A percentile compares a stretch with the other conserved stretches of the same genome.
These are phyloP conservation scores for Gastrolobium bilobum DNA, from an alignment of 306 rosid genomes.

Conservation along the genomic window DNA sequence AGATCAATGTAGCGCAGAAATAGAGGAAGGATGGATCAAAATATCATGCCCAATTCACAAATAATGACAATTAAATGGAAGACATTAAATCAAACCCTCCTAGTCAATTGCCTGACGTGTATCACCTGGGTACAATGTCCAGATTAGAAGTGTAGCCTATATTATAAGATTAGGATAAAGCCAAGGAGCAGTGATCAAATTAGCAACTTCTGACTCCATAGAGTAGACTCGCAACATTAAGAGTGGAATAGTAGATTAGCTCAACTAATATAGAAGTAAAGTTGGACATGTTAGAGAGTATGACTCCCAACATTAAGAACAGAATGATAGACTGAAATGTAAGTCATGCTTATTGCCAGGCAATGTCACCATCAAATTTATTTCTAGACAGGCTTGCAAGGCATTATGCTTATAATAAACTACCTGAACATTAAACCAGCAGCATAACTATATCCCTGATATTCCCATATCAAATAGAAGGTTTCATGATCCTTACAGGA, in stretches of 20 bases:
- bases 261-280: conserved; percentile 1
- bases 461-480: conserved; percentile 21
- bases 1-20: conserved; percentile 20
- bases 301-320: conserved; percentile 22
- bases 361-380: conserved; percentile 7
- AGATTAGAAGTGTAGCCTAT: conserved; percentile 18
- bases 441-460: conserved; percentile 10
- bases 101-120: background rate
- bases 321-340: conserved; percentile 13
- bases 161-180: conserved; percentile 18
- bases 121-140: conserved; percentile 26
- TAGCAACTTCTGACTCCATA: conserved; percentile 12
- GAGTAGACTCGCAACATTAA: background rate
- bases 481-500: conserved; percentile 71
- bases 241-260: background rate
- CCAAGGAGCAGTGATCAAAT: conserved; percentile 32
- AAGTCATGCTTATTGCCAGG: conserved; percentile 9
- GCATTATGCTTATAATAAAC: conserved; percentile 26
- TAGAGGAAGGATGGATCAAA: conserved; percentile 4
- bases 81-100: conserved; percentile 40
- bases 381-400: conserved; percentile 24
- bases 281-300: background rate
- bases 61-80: conserved; percentile 3
- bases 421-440: conserved; percentile 15
- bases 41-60: conserved; percentile 23